Percentiles rank a stretch among this genome's conserved stretches.
phyloP scores from a whole-genome alignment of 441 rosid genomes.

The Jatropha multifida region DNA sequence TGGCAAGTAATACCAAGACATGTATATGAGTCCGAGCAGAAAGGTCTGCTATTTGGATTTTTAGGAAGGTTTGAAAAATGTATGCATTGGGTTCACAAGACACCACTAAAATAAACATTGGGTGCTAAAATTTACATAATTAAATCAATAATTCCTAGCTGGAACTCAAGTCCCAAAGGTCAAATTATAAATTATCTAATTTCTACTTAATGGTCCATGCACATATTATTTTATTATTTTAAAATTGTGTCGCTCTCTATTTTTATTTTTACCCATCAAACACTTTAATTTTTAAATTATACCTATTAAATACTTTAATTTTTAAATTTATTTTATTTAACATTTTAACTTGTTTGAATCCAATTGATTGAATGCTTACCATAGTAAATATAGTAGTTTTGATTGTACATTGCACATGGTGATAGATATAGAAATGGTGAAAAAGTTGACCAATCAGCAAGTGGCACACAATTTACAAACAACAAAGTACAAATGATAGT shows the following conservation, averaged over 20 bases:
- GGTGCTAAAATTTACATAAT: not conserved
- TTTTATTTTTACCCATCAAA: no score
- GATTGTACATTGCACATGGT: not conserved
- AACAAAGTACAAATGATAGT: conserved; percentile 46
- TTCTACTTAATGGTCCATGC: conserved; percentile 8
- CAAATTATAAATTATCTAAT: not conserved
- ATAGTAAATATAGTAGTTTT: not conserved
- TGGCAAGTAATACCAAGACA: conserved; percentile 4
- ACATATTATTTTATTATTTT: no score
- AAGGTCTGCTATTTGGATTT: conserved; percentile 9
- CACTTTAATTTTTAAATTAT: no score
- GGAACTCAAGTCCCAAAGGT: conserved; percentile 6
- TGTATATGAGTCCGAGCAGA: not conserved
- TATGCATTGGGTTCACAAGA: not conserved
- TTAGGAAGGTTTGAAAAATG: not conserved
- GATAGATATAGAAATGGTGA: not conserved
- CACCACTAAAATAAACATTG: not conserved
- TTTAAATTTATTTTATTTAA: no score
- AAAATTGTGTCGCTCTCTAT: no score
- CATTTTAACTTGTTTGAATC: no score
- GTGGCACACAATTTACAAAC: conserved; percentile 32
- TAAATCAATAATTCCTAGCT: not conserved
- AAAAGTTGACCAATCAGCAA: conserved; percentile 36
- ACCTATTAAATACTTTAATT: no score
- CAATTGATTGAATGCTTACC: no score